A percentile compares a stretch with the other conserved stretches of the same genome.
Conservation (phyloP, 2,329 filamentous ascomycete species). For the Ceratocystis albifundus region DNA sequence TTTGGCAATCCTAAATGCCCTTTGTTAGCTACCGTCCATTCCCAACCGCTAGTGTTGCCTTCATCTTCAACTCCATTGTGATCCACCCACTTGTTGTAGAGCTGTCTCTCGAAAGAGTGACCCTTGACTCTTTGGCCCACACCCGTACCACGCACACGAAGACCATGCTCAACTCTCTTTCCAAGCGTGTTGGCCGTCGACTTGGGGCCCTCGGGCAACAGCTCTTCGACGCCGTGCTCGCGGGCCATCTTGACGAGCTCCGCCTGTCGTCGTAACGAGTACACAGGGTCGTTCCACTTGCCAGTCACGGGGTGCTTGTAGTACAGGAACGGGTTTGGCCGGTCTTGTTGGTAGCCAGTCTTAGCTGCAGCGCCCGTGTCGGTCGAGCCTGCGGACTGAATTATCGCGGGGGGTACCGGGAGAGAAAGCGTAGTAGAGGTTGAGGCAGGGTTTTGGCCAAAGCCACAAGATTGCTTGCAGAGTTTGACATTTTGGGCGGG, state of each 20-base stretch:
- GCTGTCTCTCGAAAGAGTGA: constrained; percentile 78
- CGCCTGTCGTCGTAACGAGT: constrained; percentile 76
- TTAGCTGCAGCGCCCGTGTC: constrained; percentile 26
- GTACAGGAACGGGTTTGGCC: constrained; percentile 70
- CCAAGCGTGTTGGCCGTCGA: constrained; percentile 58
- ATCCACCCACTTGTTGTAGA: constrained; percentile 56
- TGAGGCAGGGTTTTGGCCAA: constrained; percentile 64
- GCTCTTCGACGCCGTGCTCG: constrained; percentile 65
- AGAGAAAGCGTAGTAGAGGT: constrained; percentile 75
- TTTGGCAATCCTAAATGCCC: constrained; percentile 59
- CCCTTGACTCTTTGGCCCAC: constrained; percentile 90
- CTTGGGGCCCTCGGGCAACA: constrained; percentile 68
- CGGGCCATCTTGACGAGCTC: constrained; percentile 79
- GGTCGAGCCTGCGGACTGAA: constrained; percentile 37
- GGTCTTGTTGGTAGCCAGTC: constrained; percentile 44
- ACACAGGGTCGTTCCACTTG: constrained; percentile 71
- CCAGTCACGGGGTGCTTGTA: constrained; percentile 68
- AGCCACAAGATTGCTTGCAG: constrained; percentile 31
- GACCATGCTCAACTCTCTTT: constrained; percentile 62
- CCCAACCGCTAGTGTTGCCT: neutral
- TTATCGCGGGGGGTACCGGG: constrained; percentile 68
- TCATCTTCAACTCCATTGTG: neutral
- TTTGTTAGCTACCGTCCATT: constrained; percentile 7
- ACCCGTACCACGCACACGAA: constrained; percentile 85
- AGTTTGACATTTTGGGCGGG: constrained; percentile 30